These are phyloP conservation scores for Neurospora cerealis DNA, from an alignment of 495 filamentous ascomycete species.

Conservation along the genomic window DNA sequence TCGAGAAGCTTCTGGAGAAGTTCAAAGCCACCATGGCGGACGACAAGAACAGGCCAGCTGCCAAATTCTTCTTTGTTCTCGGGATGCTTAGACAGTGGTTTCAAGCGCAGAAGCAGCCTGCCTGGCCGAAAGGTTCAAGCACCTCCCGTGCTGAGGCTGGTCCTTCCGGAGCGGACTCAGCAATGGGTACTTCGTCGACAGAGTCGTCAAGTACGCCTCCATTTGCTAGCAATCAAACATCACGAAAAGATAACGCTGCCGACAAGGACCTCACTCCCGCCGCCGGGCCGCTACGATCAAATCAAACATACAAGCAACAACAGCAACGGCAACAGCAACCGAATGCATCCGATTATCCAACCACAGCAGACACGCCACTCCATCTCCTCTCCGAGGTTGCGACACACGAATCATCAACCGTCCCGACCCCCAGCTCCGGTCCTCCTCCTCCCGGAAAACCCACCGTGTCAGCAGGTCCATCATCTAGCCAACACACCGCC, in stretches of 20 bases:
- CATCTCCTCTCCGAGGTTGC: slow-evolving; percentile 62
- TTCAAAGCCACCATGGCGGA: slow-evolving; percentile 55
- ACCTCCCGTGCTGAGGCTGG: background rate
- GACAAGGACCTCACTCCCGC: background rate
- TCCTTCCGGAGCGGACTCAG: slow-evolving; percentile 4
- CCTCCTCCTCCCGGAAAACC: background rate
- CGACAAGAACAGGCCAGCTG: slow-evolving; percentile 56
- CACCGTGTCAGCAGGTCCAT: background rate
- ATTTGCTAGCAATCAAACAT: slow-evolving; percentile 1
- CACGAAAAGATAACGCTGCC: slow-evolving; percentile 8
- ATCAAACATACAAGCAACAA: slow-evolving; percentile 8
- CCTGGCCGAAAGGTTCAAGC: slow-evolving; percentile 1
- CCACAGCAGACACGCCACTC: slow-evolving; percentile 42
- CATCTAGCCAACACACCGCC: background rate
- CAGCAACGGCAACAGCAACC: slow-evolving; percentile 13
- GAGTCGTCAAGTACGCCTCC: background rate
- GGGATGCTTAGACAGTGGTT: slow-evolving; percentile 68
- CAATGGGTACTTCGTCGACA: slow-evolving; percentile 3
- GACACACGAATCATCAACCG: slow-evolving; percentile 39
- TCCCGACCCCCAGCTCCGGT: slow-evolving; percentile 1
- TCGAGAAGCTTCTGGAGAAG: slow-evolving; percentile 55
- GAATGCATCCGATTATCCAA: slow-evolving; percentile 8
- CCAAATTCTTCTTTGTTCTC: slow-evolving; percentile 69
- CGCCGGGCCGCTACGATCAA: background rate
- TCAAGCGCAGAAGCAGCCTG: slow-evolving; percentile 29